These are phyloP conservation scores for Colletotrichum sp. DNA, from an alignment of 2,329 filamentous ascomycete genomes.

Conservation along the genomic window DNA sequence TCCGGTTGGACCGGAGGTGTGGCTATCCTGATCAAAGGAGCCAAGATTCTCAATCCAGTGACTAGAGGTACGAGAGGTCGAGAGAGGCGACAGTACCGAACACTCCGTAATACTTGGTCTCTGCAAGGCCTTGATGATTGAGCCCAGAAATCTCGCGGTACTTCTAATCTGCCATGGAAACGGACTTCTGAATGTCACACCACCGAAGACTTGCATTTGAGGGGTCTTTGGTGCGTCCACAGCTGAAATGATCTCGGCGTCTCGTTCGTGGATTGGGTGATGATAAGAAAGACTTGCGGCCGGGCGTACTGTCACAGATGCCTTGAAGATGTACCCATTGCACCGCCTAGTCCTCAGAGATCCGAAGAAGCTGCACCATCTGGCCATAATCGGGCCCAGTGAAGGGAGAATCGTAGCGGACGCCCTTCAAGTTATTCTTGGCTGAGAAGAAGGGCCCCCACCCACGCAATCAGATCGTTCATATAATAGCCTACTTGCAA, in stretches of 20 bases:
- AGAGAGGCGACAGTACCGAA: background rate
- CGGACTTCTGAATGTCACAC: background rate
- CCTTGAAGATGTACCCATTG: background rate
- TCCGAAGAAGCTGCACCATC: background rate
- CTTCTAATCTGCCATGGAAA: background rate
- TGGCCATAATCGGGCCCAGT: background rate
- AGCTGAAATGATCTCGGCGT: background rate
- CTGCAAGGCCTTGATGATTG: background rate
- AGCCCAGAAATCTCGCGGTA: background rate
- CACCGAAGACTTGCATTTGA: background rate
- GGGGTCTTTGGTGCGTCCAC: background rate
- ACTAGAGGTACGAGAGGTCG: background rate
- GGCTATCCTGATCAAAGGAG: no score
- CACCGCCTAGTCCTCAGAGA: background rate
- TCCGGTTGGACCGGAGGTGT: no score
- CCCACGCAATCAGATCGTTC: no score
- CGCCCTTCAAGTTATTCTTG: no score
- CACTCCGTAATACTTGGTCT: background rate
- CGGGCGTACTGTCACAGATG: background rate
- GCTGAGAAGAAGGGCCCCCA: no score
- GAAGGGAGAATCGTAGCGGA: background rate
- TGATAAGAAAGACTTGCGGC: background rate
- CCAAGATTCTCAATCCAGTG: no score
- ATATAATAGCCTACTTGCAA: background rate
- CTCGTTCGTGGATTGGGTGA: background rate